A percentile compares a stretch with the other conserved stretches of the same genome.
Evolutionary conservation across 2,329 filamentous ascomycete genomes (phyloP).

Genomic region (Aspergillus sp.): DNA sequence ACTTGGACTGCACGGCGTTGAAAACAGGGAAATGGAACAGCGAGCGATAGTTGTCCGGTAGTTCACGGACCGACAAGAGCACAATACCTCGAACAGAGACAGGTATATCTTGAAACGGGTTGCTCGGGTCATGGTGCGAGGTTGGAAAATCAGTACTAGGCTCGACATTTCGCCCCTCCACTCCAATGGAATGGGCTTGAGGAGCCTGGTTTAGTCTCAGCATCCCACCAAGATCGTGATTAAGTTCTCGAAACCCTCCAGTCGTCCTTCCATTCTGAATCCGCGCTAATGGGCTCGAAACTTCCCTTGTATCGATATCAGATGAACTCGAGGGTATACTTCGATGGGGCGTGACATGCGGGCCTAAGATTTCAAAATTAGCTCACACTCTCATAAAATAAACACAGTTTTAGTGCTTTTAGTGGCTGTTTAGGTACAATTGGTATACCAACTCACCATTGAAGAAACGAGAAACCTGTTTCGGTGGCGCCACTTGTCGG

Average conservation of each 20-base stretch:
- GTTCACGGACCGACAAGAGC: constrained; percentile 57
- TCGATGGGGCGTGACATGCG: constrained; percentile 22
- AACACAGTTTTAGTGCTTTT: background rate
- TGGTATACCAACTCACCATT: constrained; percentile 23
- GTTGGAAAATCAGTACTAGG: background rate
- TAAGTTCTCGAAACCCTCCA: background rate
- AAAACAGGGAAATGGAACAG: constrained; percentile 74
- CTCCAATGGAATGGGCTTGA: background rate
- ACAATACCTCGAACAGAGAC: constrained; percentile 57
- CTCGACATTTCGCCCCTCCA: background rate
- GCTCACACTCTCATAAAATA: background rate
- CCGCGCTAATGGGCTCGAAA: constrained; percentile 34
- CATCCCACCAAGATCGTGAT: background rate
- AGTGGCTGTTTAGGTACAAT: too few relatives aligned
- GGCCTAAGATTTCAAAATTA: constrained; percentile 13
- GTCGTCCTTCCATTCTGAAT: constrained; percentile 20
- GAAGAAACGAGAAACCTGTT: constrained; percentile 30
- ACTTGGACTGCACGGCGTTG: constrained; percentile 81
- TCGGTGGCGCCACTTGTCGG: background rate
- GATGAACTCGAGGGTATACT: constrained; percentile 29
- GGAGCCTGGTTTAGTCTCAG: background rate
- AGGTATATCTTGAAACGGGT: constrained; percentile 27
- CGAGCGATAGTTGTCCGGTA: constrained; percentile 68
- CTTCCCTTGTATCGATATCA: constrained; percentile 19
- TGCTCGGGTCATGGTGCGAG: background rate